Evolutionary conservation across 306 rosid species (phyloP).

Genomic region (Pyrus pyrifolia): DNA sequence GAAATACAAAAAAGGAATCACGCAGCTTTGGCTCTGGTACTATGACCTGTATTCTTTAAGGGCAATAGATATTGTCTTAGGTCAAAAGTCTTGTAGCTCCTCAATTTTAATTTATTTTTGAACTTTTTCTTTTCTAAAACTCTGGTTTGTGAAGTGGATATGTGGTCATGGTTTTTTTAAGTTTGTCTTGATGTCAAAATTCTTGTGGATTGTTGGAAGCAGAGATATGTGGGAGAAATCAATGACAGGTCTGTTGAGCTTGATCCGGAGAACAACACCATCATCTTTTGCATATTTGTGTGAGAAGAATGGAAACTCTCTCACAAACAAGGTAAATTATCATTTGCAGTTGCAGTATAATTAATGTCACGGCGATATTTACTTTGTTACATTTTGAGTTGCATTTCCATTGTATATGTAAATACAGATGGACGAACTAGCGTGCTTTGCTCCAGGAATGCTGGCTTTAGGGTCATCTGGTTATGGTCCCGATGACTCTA

Average conservation of each 20-base stretch:
- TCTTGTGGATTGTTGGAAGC: constrained; percentile 31
- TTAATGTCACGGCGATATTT: constrained; percentile 3
- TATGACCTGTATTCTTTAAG: not conserved
- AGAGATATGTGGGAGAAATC: constrained; percentile 99
- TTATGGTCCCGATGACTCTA: constrained; percentile 66
- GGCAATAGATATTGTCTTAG: not conserved
- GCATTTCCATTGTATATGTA: constrained; percentile 14
- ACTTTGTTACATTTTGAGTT: constrained; percentile 2
- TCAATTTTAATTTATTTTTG: not conserved
- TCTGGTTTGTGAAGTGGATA: not conserved
- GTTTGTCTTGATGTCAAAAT: constrained; percentile 3
- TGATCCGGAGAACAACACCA: constrained; percentile 77
- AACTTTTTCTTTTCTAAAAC: not conserved
- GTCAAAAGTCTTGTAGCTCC: not conserved
- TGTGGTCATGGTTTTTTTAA: not conserved
- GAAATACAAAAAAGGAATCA: not conserved
- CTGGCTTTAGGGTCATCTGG: constrained; percentile 89
- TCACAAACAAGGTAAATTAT: constrained; percentile 65
- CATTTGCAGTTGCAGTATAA: constrained; percentile 4
- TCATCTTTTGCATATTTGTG: constrained; percentile 90
- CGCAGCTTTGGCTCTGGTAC: not conserved
- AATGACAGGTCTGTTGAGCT: constrained; percentile 73
- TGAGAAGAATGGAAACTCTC: constrained; percentile 83
- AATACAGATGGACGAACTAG: constrained; percentile 97
- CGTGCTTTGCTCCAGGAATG: constrained; percentile 99